Evolutionary conservation across 306 rosid genomes (phyloP).

Genomic region (Cucurbita argyrosperma): DNA sequence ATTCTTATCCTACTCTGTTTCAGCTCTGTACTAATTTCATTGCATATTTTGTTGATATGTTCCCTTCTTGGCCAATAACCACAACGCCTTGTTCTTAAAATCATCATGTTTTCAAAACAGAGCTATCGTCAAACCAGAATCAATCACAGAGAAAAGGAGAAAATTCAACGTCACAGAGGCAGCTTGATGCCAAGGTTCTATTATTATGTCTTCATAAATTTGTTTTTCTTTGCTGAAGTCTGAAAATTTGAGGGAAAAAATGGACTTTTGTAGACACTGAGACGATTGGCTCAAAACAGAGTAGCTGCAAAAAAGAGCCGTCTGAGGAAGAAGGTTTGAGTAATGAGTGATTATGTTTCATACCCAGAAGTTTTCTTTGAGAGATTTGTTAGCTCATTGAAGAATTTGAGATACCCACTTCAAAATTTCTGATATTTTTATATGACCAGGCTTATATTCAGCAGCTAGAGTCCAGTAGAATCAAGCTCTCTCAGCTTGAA

Average conservation of each 20-base stretch:
- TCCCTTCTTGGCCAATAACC: constrained; percentile 90
- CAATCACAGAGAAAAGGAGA: constrained; percentile 73
- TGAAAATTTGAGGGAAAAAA: constrained; percentile 7
- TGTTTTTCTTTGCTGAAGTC: background rate
- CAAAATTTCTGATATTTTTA: background rate
- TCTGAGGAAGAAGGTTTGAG: constrained; percentile 63
- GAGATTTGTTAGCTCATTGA: background rate
- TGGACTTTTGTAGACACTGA: constrained; percentile 40
- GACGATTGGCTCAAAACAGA: constrained; percentile 94
- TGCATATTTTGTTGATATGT: constrained; percentile 90
- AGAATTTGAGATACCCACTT: background rate
- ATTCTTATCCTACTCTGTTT: constrained; percentile 26
- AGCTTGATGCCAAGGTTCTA: constrained; percentile 76
- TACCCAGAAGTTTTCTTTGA: background rate
- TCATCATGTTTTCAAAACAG: constrained; percentile 28
- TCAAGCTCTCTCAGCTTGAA: constrained; percentile 70
- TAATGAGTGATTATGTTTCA: background rate
- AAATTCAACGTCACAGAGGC: constrained; percentile 68
- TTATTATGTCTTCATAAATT: background rate
- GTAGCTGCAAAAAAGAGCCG: constrained; percentile 97
- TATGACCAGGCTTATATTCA: constrained; percentile 72
- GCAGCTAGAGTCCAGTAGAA: constrained; percentile 73
- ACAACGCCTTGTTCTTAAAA: constrained; percentile 24
- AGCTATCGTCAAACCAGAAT: constrained; percentile 25
- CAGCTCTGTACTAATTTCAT: constrained; percentile 41